These are phyloP conservation scores for Castanopsis chinensis DNA, from an alignment of 306 rosid species.

Conservation along the genomic window DNA sequence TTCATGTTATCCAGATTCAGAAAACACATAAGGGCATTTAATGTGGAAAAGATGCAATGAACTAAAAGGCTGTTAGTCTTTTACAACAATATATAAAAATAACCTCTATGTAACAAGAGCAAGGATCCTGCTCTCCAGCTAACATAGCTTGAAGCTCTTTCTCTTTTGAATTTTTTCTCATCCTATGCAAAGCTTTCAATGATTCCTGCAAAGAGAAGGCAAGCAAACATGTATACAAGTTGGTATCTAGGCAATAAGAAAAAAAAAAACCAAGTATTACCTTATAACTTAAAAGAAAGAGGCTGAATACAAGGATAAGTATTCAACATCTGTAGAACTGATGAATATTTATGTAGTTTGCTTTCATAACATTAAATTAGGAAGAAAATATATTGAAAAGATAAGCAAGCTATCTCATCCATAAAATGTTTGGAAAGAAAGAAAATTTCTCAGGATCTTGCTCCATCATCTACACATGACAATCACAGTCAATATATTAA, in stretches of 20 bases:
- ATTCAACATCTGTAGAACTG: neutral
- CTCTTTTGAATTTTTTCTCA: conserved; percentile 79
- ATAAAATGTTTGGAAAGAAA: no score
- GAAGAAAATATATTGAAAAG: neutral
- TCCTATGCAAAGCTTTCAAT: conserved; percentile 53
- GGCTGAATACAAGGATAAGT: neutral
- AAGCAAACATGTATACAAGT: conserved; percentile 26
- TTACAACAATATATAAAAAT: conserved; percentile 9
- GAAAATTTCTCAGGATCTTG: neutral
- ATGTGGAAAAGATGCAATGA: conserved; percentile 4
- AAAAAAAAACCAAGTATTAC: neutral
- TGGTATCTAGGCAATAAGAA: conserved; percentile 7
- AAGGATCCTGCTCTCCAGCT: conserved; percentile 80
- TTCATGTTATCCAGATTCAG: conserved; percentile 3
- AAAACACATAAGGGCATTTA: neutral
- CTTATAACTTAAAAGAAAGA: conserved; percentile 12
- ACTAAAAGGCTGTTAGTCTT: neutral
- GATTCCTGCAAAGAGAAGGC: conserved; percentile 63
- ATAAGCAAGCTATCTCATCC: neutral
- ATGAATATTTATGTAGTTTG: neutral
- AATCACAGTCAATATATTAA: neutral
- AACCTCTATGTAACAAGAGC: conserved; percentile 93
- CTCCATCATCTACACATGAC: neutral
- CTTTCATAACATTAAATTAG: neutral
- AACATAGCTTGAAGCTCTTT: conserved; percentile 93